These are phyloP conservation scores for Parathielavia appendiculata DNA, from an alignment of 495 filamentous ascomycete genomes.

Conservation along the genomic window DNA sequence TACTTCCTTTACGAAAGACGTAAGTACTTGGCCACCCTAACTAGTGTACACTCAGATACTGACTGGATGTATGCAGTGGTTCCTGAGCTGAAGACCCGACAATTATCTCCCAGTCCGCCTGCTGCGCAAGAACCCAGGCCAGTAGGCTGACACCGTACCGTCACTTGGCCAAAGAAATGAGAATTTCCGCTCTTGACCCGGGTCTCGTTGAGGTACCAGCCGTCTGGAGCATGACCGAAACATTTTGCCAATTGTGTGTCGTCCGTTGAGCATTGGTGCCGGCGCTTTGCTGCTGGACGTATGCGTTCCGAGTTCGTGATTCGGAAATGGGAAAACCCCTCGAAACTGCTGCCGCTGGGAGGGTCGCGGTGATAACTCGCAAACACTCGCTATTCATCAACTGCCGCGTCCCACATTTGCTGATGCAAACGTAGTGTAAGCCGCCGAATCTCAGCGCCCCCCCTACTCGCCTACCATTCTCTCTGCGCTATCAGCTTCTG, in stretches of 20 bases:
- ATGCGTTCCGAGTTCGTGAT: not conserved
- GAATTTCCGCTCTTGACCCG: no score
- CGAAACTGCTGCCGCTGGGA: not conserved
- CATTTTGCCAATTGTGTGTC: no score
- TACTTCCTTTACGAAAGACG: conserved; percentile 41
- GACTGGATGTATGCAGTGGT: not conserved
- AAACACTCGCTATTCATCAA: conserved; percentile 2
- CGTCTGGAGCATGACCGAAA: not conserved
- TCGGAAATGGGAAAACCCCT: not conserved
- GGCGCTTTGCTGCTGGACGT: not conserved
- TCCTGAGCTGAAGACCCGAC: not conserved
- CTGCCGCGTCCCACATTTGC: conserved; percentile 13
- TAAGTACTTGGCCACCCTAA: conserved; percentile 20
- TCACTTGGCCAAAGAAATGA: not conserved
- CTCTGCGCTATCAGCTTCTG: not conserved
- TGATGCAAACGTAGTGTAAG: conserved; percentile 16
- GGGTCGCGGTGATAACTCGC: conserved; percentile 9
- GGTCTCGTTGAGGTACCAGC: not conserved
- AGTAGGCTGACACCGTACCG: not conserved
- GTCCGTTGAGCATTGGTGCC: no score
- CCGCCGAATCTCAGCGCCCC: not conserved
- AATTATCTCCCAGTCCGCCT: not conserved
- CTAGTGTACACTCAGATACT: not conserved
- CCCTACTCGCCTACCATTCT: not conserved
- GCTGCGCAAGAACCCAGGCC: not conserved